Percentiles rank a stretch among this genome's conserved stretches.
phyloP scores from a whole-genome alignment of 768 basidiomycete genomes.

The Tylopilus plumbeoviolaceoides region DNA sequence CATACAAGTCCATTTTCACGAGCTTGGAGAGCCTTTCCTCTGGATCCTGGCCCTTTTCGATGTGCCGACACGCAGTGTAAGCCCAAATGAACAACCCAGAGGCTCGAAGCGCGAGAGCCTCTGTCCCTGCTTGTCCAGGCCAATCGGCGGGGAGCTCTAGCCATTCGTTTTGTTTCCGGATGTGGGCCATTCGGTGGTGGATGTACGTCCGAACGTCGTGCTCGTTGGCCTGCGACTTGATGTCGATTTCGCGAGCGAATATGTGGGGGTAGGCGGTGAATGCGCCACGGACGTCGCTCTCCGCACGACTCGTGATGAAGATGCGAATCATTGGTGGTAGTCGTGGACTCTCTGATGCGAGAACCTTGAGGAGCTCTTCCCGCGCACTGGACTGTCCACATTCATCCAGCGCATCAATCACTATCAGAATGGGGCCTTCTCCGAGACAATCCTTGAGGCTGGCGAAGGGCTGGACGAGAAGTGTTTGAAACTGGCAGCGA shows the following conservation, averaged over 20 bases:
- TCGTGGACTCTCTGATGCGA: conserved; percentile 21
- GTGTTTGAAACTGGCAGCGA: conserved; percentile 31
- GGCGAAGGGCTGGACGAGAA: conserved; percentile 32
- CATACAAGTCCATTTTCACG: conserved; percentile 16
- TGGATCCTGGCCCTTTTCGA: conserved; percentile 30
- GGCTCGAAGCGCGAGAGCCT: conserved; percentile 24
- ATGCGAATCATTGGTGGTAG: conserved; percentile 27
- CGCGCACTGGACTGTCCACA: conserved; percentile 24
- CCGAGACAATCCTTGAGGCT: conserved; percentile 11
- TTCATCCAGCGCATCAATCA: conserved; percentile 37
- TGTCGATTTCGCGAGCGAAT: conserved; percentile 21
- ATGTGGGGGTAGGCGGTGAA: conserved; percentile 15
- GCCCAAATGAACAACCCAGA: conserved; percentile 34
- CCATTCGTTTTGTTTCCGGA: conserved; percentile 26
- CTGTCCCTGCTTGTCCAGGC: conserved; percentile 21
- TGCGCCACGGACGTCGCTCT: conserved; percentile 23
- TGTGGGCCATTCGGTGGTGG: conserved; percentile 23
- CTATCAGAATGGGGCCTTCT: conserved; percentile 27
- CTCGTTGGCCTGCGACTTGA: conserved; percentile 23
- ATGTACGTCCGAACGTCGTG: conserved; percentile 26
- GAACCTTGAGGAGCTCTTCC: conserved; percentile 26
- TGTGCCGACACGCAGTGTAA: conserved; percentile 30
- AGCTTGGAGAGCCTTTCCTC: conserved; percentile 28
- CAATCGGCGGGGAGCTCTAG: conserved; percentile 27
- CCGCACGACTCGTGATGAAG: conserved; percentile 32